These are phyloP conservation scores for Pseudocercospora fuligena DNA, from an alignment of 2,329 filamentous ascomycete species.

Conservation along the genomic window DNA sequence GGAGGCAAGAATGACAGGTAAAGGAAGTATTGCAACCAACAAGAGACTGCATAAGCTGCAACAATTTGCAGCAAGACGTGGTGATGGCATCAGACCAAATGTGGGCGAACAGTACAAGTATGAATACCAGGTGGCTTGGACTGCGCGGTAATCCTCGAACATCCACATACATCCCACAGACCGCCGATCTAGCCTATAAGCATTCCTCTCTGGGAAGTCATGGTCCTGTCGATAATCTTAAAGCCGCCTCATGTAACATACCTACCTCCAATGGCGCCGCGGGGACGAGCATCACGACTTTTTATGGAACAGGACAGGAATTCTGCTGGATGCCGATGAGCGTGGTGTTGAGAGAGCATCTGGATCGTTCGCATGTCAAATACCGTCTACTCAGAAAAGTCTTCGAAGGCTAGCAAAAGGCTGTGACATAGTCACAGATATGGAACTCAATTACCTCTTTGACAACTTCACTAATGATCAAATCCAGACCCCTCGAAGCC, in stretches of 20 bases:
- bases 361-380: not conserved
- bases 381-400: not conserved
- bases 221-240: not conserved
- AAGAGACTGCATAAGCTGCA: slow-evolving; percentile 26
- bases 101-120: not conserved
- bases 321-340: not conserved
- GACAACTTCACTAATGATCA: not conserved
- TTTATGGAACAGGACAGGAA: not conserved
- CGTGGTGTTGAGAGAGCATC: not conserved
- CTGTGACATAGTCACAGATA: not conserved
- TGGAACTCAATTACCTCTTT: not conserved
- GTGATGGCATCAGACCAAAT: not conserved
- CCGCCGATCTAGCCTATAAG: not conserved
- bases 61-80: slow-evolving; percentile 23
- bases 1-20: slow-evolving; percentile 31
- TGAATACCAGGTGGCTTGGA: slow-evolving; percentile 3
- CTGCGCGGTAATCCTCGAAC: not conserved
- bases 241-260: not conserved
- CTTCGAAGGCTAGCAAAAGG: not conserved
- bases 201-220: not conserved
- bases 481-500: not conserved
- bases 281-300: not conserved
- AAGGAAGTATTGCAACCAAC: slow-evolving; percentile 23
- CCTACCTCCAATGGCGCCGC: not conserved
- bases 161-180: not conserved